A percentile compares a stretch with the other conserved stretches of the same genome.
Conservation (phyloP, 441 rosid species). For the Capsella rubella region DNA sequence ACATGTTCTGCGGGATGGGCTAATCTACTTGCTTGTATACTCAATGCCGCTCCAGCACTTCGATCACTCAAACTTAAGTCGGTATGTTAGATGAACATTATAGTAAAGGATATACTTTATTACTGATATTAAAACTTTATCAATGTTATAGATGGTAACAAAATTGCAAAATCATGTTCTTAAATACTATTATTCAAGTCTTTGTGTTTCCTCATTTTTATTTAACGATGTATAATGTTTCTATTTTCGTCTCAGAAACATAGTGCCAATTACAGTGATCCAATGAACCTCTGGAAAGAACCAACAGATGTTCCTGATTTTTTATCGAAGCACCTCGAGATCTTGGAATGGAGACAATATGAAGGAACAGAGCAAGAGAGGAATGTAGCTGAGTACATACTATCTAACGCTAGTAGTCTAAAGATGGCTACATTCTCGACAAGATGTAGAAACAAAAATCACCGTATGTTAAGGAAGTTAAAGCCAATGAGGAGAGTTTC, state of each 20-base stretch:
- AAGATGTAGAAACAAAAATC: not conserved
- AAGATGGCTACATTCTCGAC: constrained; percentile 28
- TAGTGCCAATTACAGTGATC: not conserved
- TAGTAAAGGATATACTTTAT: not conserved
- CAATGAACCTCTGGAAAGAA: not conserved
- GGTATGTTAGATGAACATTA: constrained; percentile 21
- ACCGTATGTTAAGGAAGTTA: not conserved
- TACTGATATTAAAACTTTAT: not conserved
- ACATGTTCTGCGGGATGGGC: constrained; percentile 35
- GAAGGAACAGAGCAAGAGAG: constrained; percentile 30
- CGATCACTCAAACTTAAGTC: constrained; percentile 27
- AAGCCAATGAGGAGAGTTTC: constrained; percentile 7
- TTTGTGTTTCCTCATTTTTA: too few species aligned
- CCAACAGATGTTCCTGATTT: constrained; percentile 9
- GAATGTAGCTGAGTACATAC: constrained; percentile 24
- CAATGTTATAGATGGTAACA: too few species aligned
- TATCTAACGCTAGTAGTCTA: constrained; percentile 29
- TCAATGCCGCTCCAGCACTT: constrained; percentile 17
- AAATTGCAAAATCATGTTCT: too few species aligned
- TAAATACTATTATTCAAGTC: too few species aligned
- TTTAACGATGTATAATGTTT: not conserved
- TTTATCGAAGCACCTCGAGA: constrained; percentile 28
- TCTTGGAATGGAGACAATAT: constrained; percentile 37
- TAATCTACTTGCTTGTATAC: constrained; percentile 24
- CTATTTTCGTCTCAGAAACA: constrained; percentile 3